These are phyloP conservation scores for Kluyveromyces nonfermentans DNA, from an alignment of 805 yeast species.

Conservation along the genomic window DNA sequence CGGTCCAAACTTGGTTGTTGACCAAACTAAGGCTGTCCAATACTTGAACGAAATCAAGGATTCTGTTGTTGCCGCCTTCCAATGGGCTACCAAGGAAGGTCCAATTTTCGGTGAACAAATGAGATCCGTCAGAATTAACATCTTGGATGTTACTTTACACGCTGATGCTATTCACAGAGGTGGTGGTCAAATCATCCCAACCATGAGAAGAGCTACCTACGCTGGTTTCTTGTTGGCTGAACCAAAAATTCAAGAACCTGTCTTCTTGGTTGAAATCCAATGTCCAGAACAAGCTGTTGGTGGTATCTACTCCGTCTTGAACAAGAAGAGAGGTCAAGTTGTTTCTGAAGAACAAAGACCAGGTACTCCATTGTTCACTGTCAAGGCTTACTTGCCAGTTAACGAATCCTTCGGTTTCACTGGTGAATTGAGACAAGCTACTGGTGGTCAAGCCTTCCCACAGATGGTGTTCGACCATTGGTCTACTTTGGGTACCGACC, in stretches of 20 bases:
- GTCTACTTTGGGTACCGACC: constrained; percentile 86
- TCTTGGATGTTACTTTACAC: constrained; percentile 97
- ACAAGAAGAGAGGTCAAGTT: constrained; percentile 99
- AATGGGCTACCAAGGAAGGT: constrained; percentile 99
- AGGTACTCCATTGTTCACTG: constrained; percentile 99
- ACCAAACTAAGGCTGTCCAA: constrained; percentile 99
- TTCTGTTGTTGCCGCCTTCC: constrained; percentile 99
- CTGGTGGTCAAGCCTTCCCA: constrained; percentile 99
- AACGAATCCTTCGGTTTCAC: constrained; percentile 99
- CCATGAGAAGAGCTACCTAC: constrained; percentile 99
- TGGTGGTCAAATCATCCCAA: constrained; percentile 99
- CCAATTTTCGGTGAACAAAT: constrained; percentile 94
- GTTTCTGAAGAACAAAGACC: constrained; percentile 99
- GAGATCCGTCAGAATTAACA: constrained; percentile 96
- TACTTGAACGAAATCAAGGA: constrained; percentile 98
- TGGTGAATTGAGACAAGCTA: constrained; percentile 98
- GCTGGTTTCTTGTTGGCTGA: constrained; percentile 97
- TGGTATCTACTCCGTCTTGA: constrained; percentile 99
- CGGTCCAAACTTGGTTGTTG: constrained; percentile 98
- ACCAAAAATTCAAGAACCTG: constrained; percentile 99
- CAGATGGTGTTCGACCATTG: constrained; percentile 99
- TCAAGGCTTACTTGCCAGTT: constrained; percentile 99
- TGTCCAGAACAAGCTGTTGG: constrained; percentile 99
- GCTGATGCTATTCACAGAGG: constrained; percentile 99
- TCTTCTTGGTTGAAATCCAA: constrained; percentile 97